Base-by-base conservation (phyloP, 2,329 filamentous ascomycete species). In the Parastagonospora nodorum region DNA sequence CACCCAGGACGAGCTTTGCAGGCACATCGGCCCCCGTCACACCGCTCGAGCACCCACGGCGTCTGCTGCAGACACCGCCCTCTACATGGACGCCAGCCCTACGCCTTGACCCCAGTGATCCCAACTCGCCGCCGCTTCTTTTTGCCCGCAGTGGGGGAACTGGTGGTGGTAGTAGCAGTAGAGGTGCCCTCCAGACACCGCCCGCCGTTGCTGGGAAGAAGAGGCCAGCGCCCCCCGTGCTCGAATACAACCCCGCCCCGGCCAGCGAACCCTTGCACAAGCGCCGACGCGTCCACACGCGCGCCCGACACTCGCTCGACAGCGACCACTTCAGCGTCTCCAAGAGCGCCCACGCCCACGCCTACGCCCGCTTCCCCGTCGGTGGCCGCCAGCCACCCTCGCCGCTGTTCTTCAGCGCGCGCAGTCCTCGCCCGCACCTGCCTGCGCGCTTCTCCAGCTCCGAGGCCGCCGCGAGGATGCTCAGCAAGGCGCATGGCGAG, bases 391-490 rank as follows among this genome's bases (percentile, higher is more conserved):
- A 76, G 50, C 78, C 78, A 3, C 72, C 73, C 1, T 81, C 78
- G 38, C 80, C 81, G 2, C 72, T 83, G 7, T 83, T 83, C 75
- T 82, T 83, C 65, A 80, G 79, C 30, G 75, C 69, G 42, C 73
- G 70, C 12, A 72, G 67, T 40, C 62, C 59, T 32, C 71, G 78
- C 7, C 80, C 79, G 8, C 64, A 66, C 30, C 73, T 82, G 37
- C 79, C 79, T 9, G 63, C 72, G 27, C 84, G 80, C 76, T 87
- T 78, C 81, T 85, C 66, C 71, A 84, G 73, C 71, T 80, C 72
- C 72, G 82, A 75, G 75, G 80, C 74, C 72, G 84, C 82, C 55
- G 80, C 83, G 28, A 90, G 70, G 60, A 88, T 79, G 73, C 74
- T 82, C 55, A 78, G 75, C 63, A 80, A 78, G 58, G 74, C 78